phyloP scores from a whole-genome alignment of 495 filamentous ascomycete species.

The Podospora anserina region DNA sequence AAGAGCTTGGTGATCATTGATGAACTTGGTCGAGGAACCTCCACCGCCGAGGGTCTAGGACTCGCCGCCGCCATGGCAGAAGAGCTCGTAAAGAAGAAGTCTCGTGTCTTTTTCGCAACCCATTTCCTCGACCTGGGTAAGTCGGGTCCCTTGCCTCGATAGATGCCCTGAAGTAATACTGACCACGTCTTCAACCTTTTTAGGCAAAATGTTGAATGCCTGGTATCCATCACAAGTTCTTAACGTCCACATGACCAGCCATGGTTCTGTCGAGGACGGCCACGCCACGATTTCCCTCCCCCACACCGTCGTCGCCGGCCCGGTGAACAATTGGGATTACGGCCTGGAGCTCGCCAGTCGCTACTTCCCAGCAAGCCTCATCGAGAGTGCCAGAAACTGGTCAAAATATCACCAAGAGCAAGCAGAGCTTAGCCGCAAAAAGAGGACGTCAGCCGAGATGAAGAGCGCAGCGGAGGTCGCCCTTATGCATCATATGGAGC shows the following conservation, averaged over 20 bases:
- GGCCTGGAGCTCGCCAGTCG: not conserved
- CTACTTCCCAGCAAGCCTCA: not conserved
- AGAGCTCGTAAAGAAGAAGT: slow-evolving; percentile 70
- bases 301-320: not conserved
- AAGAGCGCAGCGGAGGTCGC: not conserved
- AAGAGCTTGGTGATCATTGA: slow-evolving; percentile 83
- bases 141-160: slow-evolving; percentile 4
- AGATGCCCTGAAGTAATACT: not conserved
- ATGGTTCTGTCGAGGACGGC: not conserved
- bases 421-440: not conserved
- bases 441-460: not conserved
- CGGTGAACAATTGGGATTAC: not conserved
- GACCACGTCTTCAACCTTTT: not conserved
- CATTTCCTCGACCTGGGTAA: slow-evolving; percentile 78
- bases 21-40: slow-evolving; percentile 90
- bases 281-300: not conserved
- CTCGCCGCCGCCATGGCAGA: slow-evolving; percentile 89
- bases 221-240: not conserved
- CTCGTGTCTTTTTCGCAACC: slow-evolving; percentile 87
- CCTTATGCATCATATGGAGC: not conserved
- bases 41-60: slow-evolving; percentile 79
- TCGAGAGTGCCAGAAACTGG: not conserved
- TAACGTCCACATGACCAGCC: not conserved
- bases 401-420: not conserved
- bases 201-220: not conserved